Evolutionary conservation across 1,139 yeast genomes (phyloP), one percentile per base, ranked within the genome.

Genomic region (Pneumocystis oryctolagi): DNA sequence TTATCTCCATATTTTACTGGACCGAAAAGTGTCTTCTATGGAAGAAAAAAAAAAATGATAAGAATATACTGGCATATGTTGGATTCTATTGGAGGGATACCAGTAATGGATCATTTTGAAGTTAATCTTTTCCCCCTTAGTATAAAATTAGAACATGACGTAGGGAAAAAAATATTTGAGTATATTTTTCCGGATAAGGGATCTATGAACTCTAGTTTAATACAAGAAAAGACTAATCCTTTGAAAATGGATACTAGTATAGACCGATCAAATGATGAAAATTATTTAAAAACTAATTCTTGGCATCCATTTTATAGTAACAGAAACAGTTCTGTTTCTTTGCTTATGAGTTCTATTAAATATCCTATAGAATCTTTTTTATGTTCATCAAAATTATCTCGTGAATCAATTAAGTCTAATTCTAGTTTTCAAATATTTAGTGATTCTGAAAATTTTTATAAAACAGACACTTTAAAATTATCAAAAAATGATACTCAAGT

Each of bases 51-150:
- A 32, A 72, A 74, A 62, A 71, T 87, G 67, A 75, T 87, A 14
- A 73, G 76, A 47, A 76, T 86, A 62, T 76, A 78, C 18, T 89
- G 97, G 97, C 79, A 81, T 8, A 78, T 85, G 80, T 76, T 85
- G 60, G 84, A 82, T 55, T 88, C 95, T 0, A 87, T 89, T 63
- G 97, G 96, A 4, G 97, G 97, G 2, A 89, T 89, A 60, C 79
- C 84, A 0, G 82, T 88, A 37, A 74, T 89, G 68, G 80, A 79
- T 31, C 76, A 79, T 59, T 76, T 82, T 65, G 74, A 75, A 16
- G 76, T 82, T 59, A 69, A 75, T 3, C 71, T 87, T 53, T 82
- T 82, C 67, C 96, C 97, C 0, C 71, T 89, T 63, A 81, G 82
- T 67, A 75, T 89, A 40, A 89, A 86, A 69, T 74, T 89, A 68